Evolutionary conservation across 768 basidiomycete genomes (phyloP).

Genomic region (Mycena kentingensis): DNA sequence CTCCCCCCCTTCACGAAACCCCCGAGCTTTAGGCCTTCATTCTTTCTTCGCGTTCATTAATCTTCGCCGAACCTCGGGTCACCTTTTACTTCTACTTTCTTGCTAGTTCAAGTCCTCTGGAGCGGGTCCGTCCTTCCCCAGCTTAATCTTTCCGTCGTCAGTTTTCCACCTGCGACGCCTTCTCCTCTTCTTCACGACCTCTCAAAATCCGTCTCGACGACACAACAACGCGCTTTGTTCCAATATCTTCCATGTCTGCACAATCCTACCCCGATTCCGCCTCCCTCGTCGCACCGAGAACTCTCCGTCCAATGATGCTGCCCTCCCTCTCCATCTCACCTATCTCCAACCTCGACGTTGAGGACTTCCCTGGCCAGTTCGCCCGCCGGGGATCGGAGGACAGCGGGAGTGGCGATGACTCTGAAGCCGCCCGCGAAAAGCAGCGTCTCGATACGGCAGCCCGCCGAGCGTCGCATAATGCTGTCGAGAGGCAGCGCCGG

Average conservation of each 20-base stretch:
- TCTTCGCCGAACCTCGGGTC: slow-evolving; percentile 3
- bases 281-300: background rate
- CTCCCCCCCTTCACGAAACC: background rate
- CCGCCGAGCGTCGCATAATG: slow-evolving; percentile 77
- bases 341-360: slow-evolving; percentile 9
- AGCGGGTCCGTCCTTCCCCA: background rate
- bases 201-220: slow-evolving; percentile 9
- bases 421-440: slow-evolving; percentile 1
- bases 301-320: background rate
- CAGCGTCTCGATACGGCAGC: slow-evolving; percentile 54
- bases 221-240: background rate
- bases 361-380: background rate
- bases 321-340: slow-evolving; percentile 5
- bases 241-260: slow-evolving; percentile 1
- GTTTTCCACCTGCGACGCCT: background rate
- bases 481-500: slow-evolving; percentile 71
- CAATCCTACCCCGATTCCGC: slow-evolving; percentile 1
- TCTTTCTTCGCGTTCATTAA: background rate
- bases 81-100: background rate
- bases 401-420: slow-evolving; percentile 9
- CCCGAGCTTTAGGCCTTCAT: slow-evolving; percentile 2
- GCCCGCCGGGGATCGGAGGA: slow-evolving; percentile 2
- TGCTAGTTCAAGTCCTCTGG: slow-evolving; percentile 3
- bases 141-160: slow-evolving; percentile 2
- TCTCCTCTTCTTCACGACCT: background rate